phyloP scores from a whole-genome alignment of 345 rosid species.

The Iberis pinnata region DNA sequence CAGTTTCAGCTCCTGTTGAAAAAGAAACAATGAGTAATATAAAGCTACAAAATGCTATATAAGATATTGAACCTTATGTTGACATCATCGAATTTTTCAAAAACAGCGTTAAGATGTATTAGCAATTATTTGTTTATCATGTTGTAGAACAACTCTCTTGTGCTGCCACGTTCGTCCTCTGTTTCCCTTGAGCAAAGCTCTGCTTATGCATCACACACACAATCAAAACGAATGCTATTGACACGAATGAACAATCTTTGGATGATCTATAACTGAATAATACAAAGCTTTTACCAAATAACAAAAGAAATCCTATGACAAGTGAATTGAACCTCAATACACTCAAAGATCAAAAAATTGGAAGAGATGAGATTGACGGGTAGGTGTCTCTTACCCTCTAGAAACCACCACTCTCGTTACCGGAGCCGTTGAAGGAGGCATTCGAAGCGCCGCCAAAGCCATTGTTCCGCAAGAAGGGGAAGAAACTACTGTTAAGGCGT shows the following conservation, averaged over 20 bases:
- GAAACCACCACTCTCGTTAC: slow-evolving; percentile 36
- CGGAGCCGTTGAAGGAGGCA: slow-evolving; percentile 31
- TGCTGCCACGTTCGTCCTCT: slow-evolving; percentile 60
- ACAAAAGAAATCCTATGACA: slow-evolving; percentile 4
- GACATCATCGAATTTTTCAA: slow-evolving; percentile 65
- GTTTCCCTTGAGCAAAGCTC: slow-evolving; percentile 58
- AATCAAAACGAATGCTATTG: slow-evolving; percentile 19
- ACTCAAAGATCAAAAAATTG: not conserved
- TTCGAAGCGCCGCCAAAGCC: slow-evolving; percentile 14
- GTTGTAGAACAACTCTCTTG: no score
- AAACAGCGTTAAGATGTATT: slow-evolving; percentile 70
- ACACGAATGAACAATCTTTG: slow-evolving; percentile 10
- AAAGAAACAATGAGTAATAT: no score
- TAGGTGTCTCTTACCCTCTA: slow-evolving; percentile 43
- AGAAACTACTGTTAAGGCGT: slow-evolving; percentile 40
- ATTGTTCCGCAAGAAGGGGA: slow-evolving; percentile 28
- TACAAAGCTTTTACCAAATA: not conserved
- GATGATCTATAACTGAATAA: not conserved
- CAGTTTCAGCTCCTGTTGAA: slow-evolving; percentile 75
- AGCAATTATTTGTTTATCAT: no score
- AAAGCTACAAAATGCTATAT: no score
- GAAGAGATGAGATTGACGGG: not conserved
- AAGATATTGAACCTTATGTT: slow-evolving; percentile 22
- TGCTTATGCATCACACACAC: slow-evolving; percentile 63
- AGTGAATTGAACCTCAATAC: not conserved